Conservation (phyloP, 202 grass and related monocot genomes). For the Sporobolus alterniflorus region DNA sequence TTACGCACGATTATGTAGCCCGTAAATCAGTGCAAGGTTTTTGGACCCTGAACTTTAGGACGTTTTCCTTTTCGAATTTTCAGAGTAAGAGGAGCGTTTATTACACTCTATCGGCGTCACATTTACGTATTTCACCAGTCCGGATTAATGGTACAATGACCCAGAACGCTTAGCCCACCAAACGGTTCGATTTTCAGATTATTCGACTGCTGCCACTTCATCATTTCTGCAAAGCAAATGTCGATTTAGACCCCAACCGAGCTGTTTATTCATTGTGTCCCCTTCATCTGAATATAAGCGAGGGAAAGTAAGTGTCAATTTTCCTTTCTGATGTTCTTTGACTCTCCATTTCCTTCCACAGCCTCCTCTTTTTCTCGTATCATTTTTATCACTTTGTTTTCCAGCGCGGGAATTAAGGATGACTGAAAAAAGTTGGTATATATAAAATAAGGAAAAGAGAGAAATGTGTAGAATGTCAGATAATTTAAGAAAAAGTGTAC, state of each 20-base stretch:
- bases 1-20: background rate
- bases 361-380: background rate
- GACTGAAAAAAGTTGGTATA: too few relatives aligned
- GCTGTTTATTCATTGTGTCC: background rate
- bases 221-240: background rate
- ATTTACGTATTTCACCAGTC: background rate
- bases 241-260: background rate
- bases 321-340: background rate
- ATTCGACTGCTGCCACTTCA: background rate
- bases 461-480: too few relatives aligned
- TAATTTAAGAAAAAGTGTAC: too few relatives aligned
- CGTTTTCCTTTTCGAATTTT: background rate
- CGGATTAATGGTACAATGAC: constrained; percentile 6
- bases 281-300: background rate
- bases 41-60: background rate
- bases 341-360: background rate
- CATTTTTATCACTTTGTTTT: too few relatives aligned
- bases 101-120: background rate
- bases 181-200: background rate
- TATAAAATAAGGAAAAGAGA: too few relatives aligned
- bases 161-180: background rate
- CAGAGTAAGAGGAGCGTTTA: constrained; percentile 9
- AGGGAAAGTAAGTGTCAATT: background rate
- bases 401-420: too few relatives aligned
- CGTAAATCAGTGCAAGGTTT: background rate